phyloP scores from a whole-genome alignment of 106 monocot genomes.

The Iris macrosiphon region DNA sequence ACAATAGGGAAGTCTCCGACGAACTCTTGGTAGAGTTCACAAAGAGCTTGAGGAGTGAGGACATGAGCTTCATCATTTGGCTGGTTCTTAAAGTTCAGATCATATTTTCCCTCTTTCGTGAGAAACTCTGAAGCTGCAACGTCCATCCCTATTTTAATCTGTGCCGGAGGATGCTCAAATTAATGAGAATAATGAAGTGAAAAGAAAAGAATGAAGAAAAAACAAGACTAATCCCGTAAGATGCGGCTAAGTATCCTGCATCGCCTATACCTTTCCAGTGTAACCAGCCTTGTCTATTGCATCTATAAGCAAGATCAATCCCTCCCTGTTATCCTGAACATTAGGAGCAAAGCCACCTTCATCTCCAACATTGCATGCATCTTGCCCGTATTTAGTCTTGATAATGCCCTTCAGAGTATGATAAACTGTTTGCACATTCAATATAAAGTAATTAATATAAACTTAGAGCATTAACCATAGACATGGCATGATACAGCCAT shows the following conservation, averaged over 20 bases:
- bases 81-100: constrained; percentile 74
- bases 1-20: constrained; percentile 79
- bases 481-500: background rate
- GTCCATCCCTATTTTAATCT: constrained; percentile 94
- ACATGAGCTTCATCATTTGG: constrained; percentile 73
- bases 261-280: constrained; percentile 50
- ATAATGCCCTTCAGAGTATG: constrained; percentile 73
- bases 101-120: constrained; percentile 67
- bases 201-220: background rate
- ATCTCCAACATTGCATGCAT: constrained; percentile 94
- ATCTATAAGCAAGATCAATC: constrained; percentile 67
- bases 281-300: constrained; percentile 86
- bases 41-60: constrained; percentile 36
- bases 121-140: constrained; percentile 81
- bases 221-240: background rate
- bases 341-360: constrained; percentile 91
- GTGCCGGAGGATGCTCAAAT: background rate
- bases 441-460: background rate
- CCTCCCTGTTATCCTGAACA: constrained; percentile 80
- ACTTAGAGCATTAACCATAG: background rate
- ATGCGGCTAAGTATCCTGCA: too few species aligned
- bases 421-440: constrained; percentile 46
- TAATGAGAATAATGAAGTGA: background rate
- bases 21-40: constrained; percentile 74
- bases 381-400: constrained; percentile 86